Base-by-base conservation (phyloP, 345 rosid species). In the Fremontodendron californicum region DNA sequence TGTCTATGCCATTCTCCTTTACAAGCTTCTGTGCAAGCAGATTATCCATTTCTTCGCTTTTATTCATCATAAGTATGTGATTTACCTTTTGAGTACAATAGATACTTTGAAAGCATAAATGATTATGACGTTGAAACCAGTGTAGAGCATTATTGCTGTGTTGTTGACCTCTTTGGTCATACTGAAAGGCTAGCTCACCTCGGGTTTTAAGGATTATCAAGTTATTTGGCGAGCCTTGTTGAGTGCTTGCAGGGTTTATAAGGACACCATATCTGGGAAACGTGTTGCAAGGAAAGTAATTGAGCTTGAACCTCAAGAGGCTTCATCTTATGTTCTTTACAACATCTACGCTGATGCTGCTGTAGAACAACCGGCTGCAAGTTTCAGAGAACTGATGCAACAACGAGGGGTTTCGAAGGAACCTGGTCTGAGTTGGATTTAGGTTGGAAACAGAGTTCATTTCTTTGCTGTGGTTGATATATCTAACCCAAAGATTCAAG, bases 401-500 rank as follows among this genome's bases (percentile, higher is more conserved):
- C 80, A 71, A 29, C 64, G 72, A 57, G 79, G 86, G 13, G 71
- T 88, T 27, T 87, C 71, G 82, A 88, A 87, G 81, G 85, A 88
- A 78, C 88, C 91, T 11, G 89, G 86, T 35, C 64, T 81, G 25
- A 88, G 89, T 78, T 84, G 84, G 84, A 84, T 87, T 49, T 72
- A 80, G 75, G 83, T 84, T 8, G 67, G 81, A 49, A 79, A 70
- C 42, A n/a, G 71, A 64, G 23, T 83, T 61, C 86, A 84, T 84
- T 79, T 71, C n/a, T 88, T 82, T 25, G 18, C 52, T 1, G 81
- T 71, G 5, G 82, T 79, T 63, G 83, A 84, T 75, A 73, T 19
- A 39, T 81, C 77, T 79, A 86, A 82, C 75, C 79, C 75, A 18
- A 67, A 79, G 73, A 81, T 67, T 51, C 75, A 77, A 40, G 54